These are phyloP conservation scores for Cercospora nicotianae DNA, from an alignment of 2,329 filamentous ascomycete genomes.

Conservation along the genomic window DNA sequence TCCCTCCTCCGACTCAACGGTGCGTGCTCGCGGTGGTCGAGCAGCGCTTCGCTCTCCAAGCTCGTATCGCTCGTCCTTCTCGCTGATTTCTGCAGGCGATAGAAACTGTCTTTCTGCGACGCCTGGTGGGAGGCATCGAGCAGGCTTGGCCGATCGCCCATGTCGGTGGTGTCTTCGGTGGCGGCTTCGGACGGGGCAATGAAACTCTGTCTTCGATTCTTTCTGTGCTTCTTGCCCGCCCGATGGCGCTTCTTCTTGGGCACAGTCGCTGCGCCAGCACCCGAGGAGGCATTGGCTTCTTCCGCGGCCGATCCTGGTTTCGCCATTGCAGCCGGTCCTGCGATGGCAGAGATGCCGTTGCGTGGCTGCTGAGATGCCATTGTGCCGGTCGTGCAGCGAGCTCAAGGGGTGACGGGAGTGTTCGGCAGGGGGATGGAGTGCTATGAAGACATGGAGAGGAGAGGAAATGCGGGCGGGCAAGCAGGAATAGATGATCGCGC, in stretches of 20 bases:
- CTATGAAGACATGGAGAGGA: slow-evolving; percentile 3
- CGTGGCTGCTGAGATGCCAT: slow-evolving; percentile 12
- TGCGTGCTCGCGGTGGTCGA: slow-evolving; percentile 71
- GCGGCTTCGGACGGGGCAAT: slow-evolving; percentile 62
- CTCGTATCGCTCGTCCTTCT: slow-evolving; percentile 74
- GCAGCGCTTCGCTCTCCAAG: slow-evolving; percentile 80
- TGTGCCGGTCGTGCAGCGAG: not conserved
- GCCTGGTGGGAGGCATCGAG: slow-evolving; percentile 42
- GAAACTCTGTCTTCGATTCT: slow-evolving; percentile 75
- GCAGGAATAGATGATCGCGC: not conserved
- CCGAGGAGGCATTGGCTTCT: slow-evolving; percentile 3
- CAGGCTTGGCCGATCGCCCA: slow-evolving; percentile 41
- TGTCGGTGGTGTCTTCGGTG: slow-evolving; percentile 54
- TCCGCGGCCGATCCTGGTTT: slow-evolving; percentile 12
- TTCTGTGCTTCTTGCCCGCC: slow-evolving; percentile 62
- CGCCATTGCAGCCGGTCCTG: slow-evolving; percentile 20
- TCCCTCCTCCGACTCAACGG: slow-evolving; percentile 45
- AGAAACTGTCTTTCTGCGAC: slow-evolving; percentile 51
- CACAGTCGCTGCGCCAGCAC: slow-evolving; percentile 8
- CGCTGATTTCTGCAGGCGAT: slow-evolving; percentile 46
- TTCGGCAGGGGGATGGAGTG: not conserved
- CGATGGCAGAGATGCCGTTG: slow-evolving; percentile 8
- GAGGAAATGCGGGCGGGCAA: not conserved
- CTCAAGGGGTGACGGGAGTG: not conserved
- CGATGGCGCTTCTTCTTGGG: slow-evolving; percentile 30